Evolutionary conservation across 2,329 filamentous ascomycete genomes (phyloP), one percentile per base, ranked within the genome.

Genomic region (Penicillium decumbens): DNA sequence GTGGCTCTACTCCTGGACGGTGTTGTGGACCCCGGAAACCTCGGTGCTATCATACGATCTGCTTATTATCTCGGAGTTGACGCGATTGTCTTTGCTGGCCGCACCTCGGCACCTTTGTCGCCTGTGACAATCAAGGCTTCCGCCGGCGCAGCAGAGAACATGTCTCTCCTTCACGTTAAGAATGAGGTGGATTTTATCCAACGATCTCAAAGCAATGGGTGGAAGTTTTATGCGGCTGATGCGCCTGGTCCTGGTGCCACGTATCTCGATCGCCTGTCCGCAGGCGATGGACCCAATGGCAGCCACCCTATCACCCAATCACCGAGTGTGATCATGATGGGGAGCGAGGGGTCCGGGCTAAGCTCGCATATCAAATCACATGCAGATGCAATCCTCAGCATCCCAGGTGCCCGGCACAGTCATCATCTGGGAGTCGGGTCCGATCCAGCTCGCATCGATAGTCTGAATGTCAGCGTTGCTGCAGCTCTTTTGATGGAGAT

Each of bases 391-490:
- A 74, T 76, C 24, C 74, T 85, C 13, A 78, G 84, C 6, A 88
- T 98, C 46, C 57, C 80, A 67, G 67, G 79, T 68, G 68, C 72
- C 57, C 56, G 78, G 69, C 37, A 73, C 64, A 54, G 75, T 62
- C 65, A 79, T 63, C 54, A 62, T 4, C 41, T 64, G 8, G 65
- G 65, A 1, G 56, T 65, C 8, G 52, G 58, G 9, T 62, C 65
- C 13, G 71, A 74, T 56, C 64, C 64, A 4, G 66, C 83, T 58
- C 65, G 78, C 1, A 83, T 98, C 2, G 92, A 97, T 69, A 95
- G 90, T 68, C 72, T 98, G 67, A 97, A 98, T 66, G 93, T 97
- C 33, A 89, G 88, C 64, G 91, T 95, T 18, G 92, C 93, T 1
- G 83, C 88, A 6, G 89, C 83, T 1, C 73, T 97, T 42, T 72